These are phyloP conservation scores for Cladophialophora exuberans DNA, from an alignment of 2,329 filamentous ascomycete genomes.

Conservation along the genomic window DNA sequence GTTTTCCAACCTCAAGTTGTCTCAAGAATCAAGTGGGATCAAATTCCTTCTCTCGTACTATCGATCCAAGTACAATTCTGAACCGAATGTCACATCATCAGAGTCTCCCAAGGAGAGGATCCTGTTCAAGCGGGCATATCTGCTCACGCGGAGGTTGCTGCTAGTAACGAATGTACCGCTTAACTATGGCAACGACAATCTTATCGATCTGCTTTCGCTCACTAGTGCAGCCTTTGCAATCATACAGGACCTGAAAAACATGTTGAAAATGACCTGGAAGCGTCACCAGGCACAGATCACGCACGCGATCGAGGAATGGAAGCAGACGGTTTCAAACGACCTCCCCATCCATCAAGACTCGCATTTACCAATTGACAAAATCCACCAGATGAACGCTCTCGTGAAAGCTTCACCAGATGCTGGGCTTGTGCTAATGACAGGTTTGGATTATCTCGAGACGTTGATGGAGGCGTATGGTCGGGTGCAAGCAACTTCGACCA, in stretches of 20 bases:
- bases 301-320: slow-evolving; percentile 21
- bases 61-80: neutral
- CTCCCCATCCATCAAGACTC: slow-evolving; percentile 27
- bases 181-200: slow-evolving; percentile 12
- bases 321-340: slow-evolving; percentile 16
- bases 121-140: slow-evolving; percentile 67
- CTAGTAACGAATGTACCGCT: slow-evolving; percentile 36
- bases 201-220: slow-evolving; percentile 24
- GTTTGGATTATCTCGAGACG: slow-evolving; percentile 84
- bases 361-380: slow-evolving; percentile 31
- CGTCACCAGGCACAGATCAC: slow-evolving; percentile 19
- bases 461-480: slow-evolving; percentile 56
- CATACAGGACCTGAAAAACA: slow-evolving; percentile 25
- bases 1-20: slow-evolving; percentile 56
- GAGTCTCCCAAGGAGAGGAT: slow-evolving; percentile 34
- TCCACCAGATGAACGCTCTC: slow-evolving; percentile 44
- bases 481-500: slow-evolving; percentile 53
- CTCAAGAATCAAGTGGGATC: slow-evolving; percentile 17
- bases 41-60: slow-evolving; percentile 30
- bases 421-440: slow-evolving; percentile 71
- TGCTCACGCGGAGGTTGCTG: slow-evolving; percentile 64
- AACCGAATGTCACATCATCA: neutral
- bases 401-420: slow-evolving; percentile 46
- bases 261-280: slow-evolving; percentile 24
- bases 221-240: slow-evolving; percentile 22